Base-by-base conservation (phyloP, 768 basidiomycete genomes). In the Trametes elegans region DNA sequence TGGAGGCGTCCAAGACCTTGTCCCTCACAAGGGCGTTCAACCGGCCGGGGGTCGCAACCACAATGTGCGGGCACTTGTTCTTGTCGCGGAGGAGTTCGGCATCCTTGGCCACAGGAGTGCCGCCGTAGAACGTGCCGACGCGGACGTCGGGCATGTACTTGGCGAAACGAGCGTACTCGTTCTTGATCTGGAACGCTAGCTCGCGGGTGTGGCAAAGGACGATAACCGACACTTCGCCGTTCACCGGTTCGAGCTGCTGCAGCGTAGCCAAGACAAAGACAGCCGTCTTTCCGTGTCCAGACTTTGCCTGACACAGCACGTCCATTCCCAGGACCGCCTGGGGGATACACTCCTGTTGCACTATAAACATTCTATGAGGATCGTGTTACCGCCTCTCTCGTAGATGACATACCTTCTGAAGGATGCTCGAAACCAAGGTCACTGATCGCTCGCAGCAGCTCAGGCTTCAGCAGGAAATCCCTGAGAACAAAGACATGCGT, bases 361-460 rank as follows among this genome's bases (percentile, higher is more conserved):
- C 97, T 98, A 27, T 44, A 27, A 26, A 14, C 35, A 40, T 1
- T 39, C 38, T 26, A 32, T 51, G 36, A 9, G 50, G 3, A 34
- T 41, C 57, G 11, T 16, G 23, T 40, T 21, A 34, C 16, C 1
- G n/a, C 7, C 6, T 26, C 6, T n/a, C 14, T 3, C 7, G 13
- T 18, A 5, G 11, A 19, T 11, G 8, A 66, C 76, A 53, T 63
- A 97, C 97, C 97, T 82, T 99, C 97, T 46, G 96, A 98, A 50
- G 97, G 97, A 75, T 99, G 97, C 73, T 99, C 97, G 68, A 99
- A 99, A 71, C 97, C 97, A n/a, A 99, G 79, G 68, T 99, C 97
- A 73, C 92, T 94, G 71, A 99, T 99, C 45, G 97, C 95, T 55
- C 97, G 88, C 65, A 98, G 81, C 58, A 99, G 73, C 70, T 98